A percentile compares a stretch with the other conserved stretches of the same genome.
Evolutionary conservation across 1,284 basidiomycete genomes (phyloP).

Genomic region (Tilletia caries): DNA sequence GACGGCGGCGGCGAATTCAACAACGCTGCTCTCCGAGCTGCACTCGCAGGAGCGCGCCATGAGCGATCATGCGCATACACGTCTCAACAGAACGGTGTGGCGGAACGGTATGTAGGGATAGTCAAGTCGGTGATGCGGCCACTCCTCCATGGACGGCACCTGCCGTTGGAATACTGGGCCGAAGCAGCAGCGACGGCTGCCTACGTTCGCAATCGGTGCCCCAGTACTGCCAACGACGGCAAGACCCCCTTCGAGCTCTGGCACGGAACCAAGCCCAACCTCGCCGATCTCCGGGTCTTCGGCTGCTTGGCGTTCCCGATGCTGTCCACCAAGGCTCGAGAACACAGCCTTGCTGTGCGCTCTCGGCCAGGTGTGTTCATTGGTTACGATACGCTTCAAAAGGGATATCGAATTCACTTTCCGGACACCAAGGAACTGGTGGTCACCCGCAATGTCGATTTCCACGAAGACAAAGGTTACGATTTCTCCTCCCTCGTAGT

Average conservation of each 20-base stretch:
- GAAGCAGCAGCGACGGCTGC: not conserved
- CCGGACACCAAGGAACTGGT: not conserved
- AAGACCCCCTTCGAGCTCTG: constrained; percentile 9
- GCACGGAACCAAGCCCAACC: not conserved
- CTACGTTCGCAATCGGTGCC: not conserved
- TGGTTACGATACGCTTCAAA: not conserved
- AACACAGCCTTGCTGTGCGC: not conserved
- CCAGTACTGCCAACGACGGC: not conserved
- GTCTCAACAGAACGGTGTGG: constrained; percentile 6
- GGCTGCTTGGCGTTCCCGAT: not conserved
- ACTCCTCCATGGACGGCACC: not conserved
- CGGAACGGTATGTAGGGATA: not conserved
- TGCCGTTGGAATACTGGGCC: not conserved
- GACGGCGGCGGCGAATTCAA: not conserved
- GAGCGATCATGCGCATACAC: not conserved
- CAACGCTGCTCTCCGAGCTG: not conserved
- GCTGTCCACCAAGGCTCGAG: not conserved
- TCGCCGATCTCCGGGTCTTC: not conserved
- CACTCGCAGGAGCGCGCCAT: not conserved
- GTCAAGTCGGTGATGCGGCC: not conserved
- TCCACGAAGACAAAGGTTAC: not conserved
- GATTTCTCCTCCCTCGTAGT: not conserved
- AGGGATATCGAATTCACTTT: constrained; percentile 1
- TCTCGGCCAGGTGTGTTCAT: not conserved
- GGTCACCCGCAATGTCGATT: not conserved